Conservation (phyloP, 257 asterid genomes). For the Nicotiana benthamiana region DNA sequence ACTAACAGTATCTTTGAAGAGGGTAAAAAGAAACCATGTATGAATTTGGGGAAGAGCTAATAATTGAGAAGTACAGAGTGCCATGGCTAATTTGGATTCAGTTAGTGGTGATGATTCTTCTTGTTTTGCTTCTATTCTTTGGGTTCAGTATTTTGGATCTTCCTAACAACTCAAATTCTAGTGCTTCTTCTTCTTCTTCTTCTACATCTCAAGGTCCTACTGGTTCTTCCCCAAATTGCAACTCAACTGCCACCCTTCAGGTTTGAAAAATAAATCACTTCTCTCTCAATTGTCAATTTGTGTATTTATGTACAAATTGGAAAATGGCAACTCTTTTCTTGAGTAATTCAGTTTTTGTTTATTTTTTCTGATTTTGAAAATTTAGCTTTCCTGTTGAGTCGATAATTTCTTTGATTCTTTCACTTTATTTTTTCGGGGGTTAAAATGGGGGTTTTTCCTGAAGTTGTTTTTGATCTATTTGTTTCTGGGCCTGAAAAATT, state of each 20-base stretch:
- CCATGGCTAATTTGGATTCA: conserved; percentile 88
- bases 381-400: not conserved
- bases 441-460: not conserved
- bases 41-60: conserved; percentile 59
- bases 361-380: not conserved
- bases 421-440: not conserved
- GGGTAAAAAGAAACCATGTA: conserved; percentile 21
- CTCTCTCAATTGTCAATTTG: not conserved
- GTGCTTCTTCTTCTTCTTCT: conserved; percentile 28
- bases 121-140: conserved; percentile 41
- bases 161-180: conserved; percentile 15
- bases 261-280: not conserved
- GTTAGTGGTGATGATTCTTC: conserved; percentile 49
- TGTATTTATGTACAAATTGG: not conserved
- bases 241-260: not conserved
- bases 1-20: not conserved
- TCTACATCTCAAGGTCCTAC: not conserved
- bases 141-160: conserved; percentile 43
- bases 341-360: not conserved
- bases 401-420: not conserved
- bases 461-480: not conserved
- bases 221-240: not conserved
- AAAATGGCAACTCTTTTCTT: not conserved
- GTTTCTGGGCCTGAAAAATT: not conserved
- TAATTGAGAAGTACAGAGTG: conserved; percentile 45